Evolutionary conservation across 2,329 filamentous ascomycete genomes (phyloP).

Genomic region (Endothia cerciana): DNA sequence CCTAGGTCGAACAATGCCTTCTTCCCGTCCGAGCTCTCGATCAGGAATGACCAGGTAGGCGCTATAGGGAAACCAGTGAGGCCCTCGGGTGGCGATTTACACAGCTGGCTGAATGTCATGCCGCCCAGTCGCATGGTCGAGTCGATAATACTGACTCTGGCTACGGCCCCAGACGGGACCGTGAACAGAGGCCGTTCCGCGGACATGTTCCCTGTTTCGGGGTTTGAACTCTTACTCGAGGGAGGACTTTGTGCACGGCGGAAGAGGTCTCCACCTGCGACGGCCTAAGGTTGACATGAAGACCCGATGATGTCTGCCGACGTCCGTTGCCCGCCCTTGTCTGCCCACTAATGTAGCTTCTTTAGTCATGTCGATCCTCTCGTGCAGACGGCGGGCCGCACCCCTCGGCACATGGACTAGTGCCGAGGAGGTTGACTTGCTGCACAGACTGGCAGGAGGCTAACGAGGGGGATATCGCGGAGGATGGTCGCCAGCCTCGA

Average conservation of each 20-base stretch:
- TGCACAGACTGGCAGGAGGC: background rate
- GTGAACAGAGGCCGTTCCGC: conserved; percentile 8
- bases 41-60: conserved; percentile 20
- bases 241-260: background rate
- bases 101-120: background rate
- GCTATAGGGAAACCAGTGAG: background rate
- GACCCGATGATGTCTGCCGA: background rate
- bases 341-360: background rate
- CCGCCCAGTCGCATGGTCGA: conserved; percentile 15
- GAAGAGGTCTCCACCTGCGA: background rate
- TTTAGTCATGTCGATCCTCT: background rate
- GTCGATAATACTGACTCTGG: conserved; percentile 25
- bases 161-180: conserved; percentile 15
- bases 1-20: conserved; percentile 22
- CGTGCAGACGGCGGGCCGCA: background rate
- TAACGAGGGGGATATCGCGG: background rate
- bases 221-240: too few species aligned
- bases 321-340: background rate
- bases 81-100: conserved; percentile 9
- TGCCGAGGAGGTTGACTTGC: background rate
- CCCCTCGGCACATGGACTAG: background rate
- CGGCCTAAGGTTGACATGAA: background rate
- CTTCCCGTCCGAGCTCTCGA: conserved; percentile 17
- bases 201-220: conserved; percentile 1
- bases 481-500: background rate